Evolutionary conservation across 192 early-diverging fungal genomes (phyloP), one percentile per base, ranked within the genome.

Genomic region (Coemansia aciculifera): DNA sequence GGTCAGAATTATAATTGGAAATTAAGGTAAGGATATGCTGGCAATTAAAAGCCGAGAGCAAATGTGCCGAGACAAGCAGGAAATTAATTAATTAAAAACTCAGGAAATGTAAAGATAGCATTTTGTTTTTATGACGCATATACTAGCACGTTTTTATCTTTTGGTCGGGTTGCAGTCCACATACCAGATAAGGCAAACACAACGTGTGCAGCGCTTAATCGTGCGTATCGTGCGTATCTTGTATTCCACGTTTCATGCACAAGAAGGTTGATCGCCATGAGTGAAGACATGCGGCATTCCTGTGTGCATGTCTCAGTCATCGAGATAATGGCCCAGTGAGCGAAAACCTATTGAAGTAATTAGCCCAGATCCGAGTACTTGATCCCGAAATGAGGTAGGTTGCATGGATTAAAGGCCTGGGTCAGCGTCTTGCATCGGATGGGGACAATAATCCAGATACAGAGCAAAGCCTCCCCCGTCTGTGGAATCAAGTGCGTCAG

Each of bases 161-260:
- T n/a, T 21, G 24, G 51, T 24, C 11, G 23, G 27, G 54, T 56
- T 5, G 54, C 54, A 32, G 54, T 4, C 5, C 24, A 32, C 27
- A 31, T 7, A 5, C 54, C 27, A 56, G 54, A 56, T 56, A 56
- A 56, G 29, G 54, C 54, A 56, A 17, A 52, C 51, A 31, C 54
- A 56, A 17, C 54, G 31, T 32, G 54, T 56, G 54, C 54, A 56
- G 54, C 7, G 29, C 54, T n/a, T 56, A 34, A 56, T 56, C 54
- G 7, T 31, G 54, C 54, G 2, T 21, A 48, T 48, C n/a, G 43
- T 17, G 43, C 43, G 43, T 44, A 44, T 44, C 19, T 48, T 56
- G 29, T 2, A 15, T 29, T 29, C 27, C 51, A 11, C 51, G 27
- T 24, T 31, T 54, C 27, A 29, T 54, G 51, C 51, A 27, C 4